Conservation (phyloP, 164 flowering plant genomes). For the Piper betle region DNA sequence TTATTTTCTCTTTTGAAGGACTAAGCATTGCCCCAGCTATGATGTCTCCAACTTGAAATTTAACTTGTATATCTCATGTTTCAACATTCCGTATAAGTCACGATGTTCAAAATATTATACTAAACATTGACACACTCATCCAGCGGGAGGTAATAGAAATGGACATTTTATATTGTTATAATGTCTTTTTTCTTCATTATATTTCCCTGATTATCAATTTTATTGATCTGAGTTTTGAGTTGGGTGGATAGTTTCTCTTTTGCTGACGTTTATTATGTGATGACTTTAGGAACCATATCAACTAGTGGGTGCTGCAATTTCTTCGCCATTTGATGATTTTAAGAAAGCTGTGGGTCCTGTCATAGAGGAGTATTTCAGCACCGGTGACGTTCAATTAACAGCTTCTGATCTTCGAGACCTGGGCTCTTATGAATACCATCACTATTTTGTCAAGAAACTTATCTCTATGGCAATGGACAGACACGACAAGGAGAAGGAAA, state of each 20-base stretch:
- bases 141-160: too few relatives aligned
- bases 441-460: constrained; percentile 81
- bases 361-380: constrained; percentile 89
- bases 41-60: background rate
- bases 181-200: background rate
- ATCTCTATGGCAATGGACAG: constrained; percentile 95
- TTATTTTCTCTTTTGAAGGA: background rate
- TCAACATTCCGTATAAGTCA: too few relatives aligned
- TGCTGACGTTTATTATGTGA: background rate
- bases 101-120: too few relatives aligned
- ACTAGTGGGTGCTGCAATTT: constrained; percentile 61
- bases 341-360: constrained; percentile 79
- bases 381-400: constrained; percentile 69
- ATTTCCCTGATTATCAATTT: background rate
- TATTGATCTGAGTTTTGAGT: background rate
- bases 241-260: too few relatives aligned
- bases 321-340: constrained; percentile 87
- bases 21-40: background rate
- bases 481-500: constrained; percentile 96
- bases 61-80: too few relatives aligned
- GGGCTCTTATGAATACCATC: constrained; percentile 70
- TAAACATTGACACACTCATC: too few relatives aligned
- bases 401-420: constrained; percentile 78
- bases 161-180: too few relatives aligned
- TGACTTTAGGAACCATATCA: constrained; percentile 78